These are phyloP conservation scores for Nidularia pulvinata DNA, from an alignment of 768 basidiomycete genomes.

Conservation along the genomic window DNA sequence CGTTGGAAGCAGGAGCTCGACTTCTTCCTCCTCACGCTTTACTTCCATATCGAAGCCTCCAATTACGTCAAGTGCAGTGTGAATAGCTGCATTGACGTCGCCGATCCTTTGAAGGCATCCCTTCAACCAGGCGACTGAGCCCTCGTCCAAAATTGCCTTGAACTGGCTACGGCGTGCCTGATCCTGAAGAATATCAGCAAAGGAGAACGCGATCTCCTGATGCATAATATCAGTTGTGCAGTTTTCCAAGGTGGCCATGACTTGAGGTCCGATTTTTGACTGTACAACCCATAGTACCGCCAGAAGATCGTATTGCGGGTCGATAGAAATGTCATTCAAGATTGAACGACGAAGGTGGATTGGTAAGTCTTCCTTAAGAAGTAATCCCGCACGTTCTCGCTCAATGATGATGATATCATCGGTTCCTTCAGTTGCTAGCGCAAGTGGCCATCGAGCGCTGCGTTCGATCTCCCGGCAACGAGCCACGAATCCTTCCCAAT, in stretches of 20 bases:
- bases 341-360: constrained; percentile 56
- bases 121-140: constrained; percentile 57
- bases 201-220: constrained; percentile 79
- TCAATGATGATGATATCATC: constrained; percentile 65
- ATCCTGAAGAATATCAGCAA: constrained; percentile 73
- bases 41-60: constrained; percentile 71
- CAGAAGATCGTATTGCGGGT: constrained; percentile 56
- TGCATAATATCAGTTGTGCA: constrained; percentile 64
- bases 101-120: constrained; percentile 57
- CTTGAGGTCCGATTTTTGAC: constrained; percentile 55
- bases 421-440: constrained; percentile 47
- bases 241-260: constrained; percentile 56
- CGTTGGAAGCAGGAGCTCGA: constrained; percentile 50
- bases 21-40: constrained; percentile 78
- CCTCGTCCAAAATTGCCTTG: constrained; percentile 57
- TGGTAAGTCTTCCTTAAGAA: constrained; percentile 69
- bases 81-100: constrained; percentile 55
- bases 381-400: constrained; percentile 70
- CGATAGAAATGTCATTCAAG: constrained; percentile 37
- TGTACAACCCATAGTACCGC: constrained; percentile 65
- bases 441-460: constrained; percentile 78
- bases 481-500: constrained; percentile 97
- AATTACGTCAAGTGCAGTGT: constrained; percentile 65
- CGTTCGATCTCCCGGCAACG: constrained; percentile 91
- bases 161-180: constrained; percentile 55